Percentiles rank a stretch among this genome's conserved stretches.
phyloP scores from a whole-genome alignment of 1,284 basidiomycete genomes.

The Papiliotrema laurentii region DNA sequence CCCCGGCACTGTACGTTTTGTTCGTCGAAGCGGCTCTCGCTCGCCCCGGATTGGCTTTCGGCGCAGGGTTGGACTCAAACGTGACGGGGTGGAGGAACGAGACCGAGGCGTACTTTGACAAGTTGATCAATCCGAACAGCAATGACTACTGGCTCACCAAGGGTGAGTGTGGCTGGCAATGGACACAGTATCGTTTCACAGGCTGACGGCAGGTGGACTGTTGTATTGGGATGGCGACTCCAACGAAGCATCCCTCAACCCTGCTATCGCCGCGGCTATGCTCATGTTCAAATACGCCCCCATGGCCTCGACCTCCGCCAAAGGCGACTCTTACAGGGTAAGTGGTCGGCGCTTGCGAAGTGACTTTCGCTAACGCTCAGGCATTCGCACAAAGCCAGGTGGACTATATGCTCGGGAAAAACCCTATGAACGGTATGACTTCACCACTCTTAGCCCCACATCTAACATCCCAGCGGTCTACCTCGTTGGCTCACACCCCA shows the following conservation, averaged over 20 bases:
- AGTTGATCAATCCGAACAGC: constrained; percentile 57
- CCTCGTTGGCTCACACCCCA: constrained; percentile 74
- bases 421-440: constrained; percentile 19
- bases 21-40: constrained; percentile 53
- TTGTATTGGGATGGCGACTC: constrained; percentile 77
- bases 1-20: constrained; percentile 68
- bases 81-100: constrained; percentile 63
- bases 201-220: constrained; percentile 59
- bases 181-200: not conserved
- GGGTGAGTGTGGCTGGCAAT: constrained; percentile 46
- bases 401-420: constrained; percentile 67
- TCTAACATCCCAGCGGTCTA: constrained; percentile 33
- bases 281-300: constrained; percentile 70
- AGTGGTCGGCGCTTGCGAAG: constrained; percentile 15
- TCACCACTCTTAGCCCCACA: not conserved
- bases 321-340: constrained; percentile 61
- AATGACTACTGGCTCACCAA: constrained; percentile 56
- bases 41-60: constrained; percentile 57
- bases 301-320: constrained; percentile 61
- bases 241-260: constrained; percentile 71
- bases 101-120: constrained; percentile 73
- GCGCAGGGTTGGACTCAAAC: constrained; percentile 54
- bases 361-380: constrained; percentile 43
- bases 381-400: constrained; percentile 69
- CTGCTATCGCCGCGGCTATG: constrained; percentile 79